A percentile compares a stretch with the other conserved stretches of the same genome.
phyloP scores from a whole-genome alignment of 2,329 filamentous ascomycete species.

The Fusarium nygamai region DNA sequence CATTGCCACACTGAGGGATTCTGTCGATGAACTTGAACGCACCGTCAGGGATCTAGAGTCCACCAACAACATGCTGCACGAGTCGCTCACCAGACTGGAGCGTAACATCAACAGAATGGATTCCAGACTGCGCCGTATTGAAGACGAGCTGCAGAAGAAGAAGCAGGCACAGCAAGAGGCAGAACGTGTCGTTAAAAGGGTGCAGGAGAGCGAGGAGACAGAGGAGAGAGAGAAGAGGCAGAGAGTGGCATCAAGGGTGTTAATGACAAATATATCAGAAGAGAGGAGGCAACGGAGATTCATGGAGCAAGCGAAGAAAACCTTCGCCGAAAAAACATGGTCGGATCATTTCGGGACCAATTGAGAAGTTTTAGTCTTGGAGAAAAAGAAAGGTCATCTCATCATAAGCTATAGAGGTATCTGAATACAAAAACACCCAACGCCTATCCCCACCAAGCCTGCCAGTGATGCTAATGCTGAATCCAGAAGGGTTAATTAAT shows the following conservation, averaged over 20 bases:
- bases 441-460: conserved; percentile 14
- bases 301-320: neutral
- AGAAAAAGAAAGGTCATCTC: neutral
- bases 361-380: neutral
- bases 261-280: neutral
- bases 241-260: neutral
- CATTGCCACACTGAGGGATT: neutral
- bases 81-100: neutral
- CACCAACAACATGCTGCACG: neutral
- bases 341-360: neutral
- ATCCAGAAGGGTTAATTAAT: conserved; percentile 49
- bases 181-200: neutral
- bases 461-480: neutral
- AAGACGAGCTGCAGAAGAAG: neutral
- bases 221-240: neutral
- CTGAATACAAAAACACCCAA: conserved; percentile 2
- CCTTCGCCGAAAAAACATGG: too few relatives aligned
- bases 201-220: neutral
- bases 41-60: neutral
- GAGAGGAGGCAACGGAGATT: neutral
- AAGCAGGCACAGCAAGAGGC: neutral
- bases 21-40: neutral
- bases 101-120: neutral
- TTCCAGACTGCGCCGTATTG: neutral
- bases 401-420: conserved; percentile 8